Base-by-base conservation (phyloP, 139 green algal species). In the Zygnema cylindricum region DNA sequence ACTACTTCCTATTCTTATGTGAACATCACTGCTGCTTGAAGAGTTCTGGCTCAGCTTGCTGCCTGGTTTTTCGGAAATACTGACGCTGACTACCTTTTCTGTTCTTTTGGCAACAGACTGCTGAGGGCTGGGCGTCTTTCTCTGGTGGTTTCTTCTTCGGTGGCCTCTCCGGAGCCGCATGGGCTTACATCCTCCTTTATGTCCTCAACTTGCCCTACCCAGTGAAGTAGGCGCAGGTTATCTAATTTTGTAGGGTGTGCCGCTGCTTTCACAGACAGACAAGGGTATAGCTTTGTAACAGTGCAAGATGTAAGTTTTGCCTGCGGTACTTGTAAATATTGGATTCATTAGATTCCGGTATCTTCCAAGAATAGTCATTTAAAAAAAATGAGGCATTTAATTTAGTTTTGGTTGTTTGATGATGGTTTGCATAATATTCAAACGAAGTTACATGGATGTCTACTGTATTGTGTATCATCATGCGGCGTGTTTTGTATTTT, bases 111-210 rank as follows among this genome's bases (percentile, higher is more conserved):
- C 77, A 25, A 23, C 95, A 96, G 93, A 93, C 90, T 77, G 81
- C 93, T 41, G 92, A 97, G 30, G 95, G 95, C 77, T 99, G 97
- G 97, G 92, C 92, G 77, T 93, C 94, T 11, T 99, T 99, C 91
- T 93, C 96, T 22, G 94, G 95, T 43, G 97, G 97, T 43, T 99
- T 94, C 88, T 92, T 96, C 25, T 95, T 98, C 3, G 97, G 97
- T 86, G 97, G 95, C 57, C 93, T 98, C 23, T 96, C 94, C 32
- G 97, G 97, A 49, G 96, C 96, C 33, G 95, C 93, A 38, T 99
- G 95, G 95, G 95, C 92, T 3, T 98, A 98, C 90, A 89, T 98
- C 79, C 93, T 95, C 25, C 84, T 91, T 36, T 78, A 87, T 69
- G 84, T 85, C 49, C 36, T 91, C 21, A 43, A 88, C 43, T 55